Percentiles rank a stretch among this genome's conserved stretches.
Evolutionary conservation across 108 stramenopile genomes (phyloP).

Genomic region (Fistulifera solaris): DNA sequence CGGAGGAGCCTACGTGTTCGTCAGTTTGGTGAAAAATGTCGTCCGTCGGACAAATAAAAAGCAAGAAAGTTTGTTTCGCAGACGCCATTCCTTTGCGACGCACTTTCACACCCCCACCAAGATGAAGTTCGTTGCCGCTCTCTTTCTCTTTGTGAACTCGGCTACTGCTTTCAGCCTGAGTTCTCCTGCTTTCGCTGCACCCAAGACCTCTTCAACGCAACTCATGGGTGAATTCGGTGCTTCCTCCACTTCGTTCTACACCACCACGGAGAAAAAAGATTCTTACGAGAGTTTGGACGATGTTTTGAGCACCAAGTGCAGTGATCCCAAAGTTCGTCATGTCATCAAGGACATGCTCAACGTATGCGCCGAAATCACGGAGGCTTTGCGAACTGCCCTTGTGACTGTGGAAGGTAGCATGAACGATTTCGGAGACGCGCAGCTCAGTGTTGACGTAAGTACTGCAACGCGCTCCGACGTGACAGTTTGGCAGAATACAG

Average conservation of each 20-base stretch:
- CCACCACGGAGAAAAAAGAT: conserved; percentile 50
- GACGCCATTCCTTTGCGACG: too few species aligned
- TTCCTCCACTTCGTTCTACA: conserved; percentile 48
- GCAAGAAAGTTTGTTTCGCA: too few species aligned
- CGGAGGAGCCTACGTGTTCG: too few species aligned
- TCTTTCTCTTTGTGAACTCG: conserved; percentile 1
- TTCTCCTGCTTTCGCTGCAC: background rate
- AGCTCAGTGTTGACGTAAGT: conserved; percentile 55
- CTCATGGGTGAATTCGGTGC: conserved; percentile 30
- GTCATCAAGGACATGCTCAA: conserved; percentile 50
- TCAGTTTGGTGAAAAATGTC: too few species aligned
- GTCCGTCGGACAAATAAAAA: too few species aligned
- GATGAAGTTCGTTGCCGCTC: conserved; percentile 7
- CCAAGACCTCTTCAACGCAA: background rate
- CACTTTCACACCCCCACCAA: background rate
- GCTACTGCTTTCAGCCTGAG: conserved; percentile 1
- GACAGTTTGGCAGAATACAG: background rate
- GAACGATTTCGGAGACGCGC: conserved; percentile 62
- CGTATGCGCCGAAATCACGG: conserved; percentile 57
- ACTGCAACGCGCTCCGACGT: background rate
- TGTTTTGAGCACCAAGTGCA: conserved; percentile 34
- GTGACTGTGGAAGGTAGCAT: conserved; percentile 61
- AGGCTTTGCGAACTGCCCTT: conserved; percentile 47
- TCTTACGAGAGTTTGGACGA: conserved; percentile 41
- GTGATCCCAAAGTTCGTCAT: conserved; percentile 23